A percentile compares a stretch with the other conserved stretches of the same genome.
These are phyloP conservation scores for Phytopythium cucurbitacearum DNA, from an alignment of 352 stramenopile species.

Conservation along the genomic window DNA sequence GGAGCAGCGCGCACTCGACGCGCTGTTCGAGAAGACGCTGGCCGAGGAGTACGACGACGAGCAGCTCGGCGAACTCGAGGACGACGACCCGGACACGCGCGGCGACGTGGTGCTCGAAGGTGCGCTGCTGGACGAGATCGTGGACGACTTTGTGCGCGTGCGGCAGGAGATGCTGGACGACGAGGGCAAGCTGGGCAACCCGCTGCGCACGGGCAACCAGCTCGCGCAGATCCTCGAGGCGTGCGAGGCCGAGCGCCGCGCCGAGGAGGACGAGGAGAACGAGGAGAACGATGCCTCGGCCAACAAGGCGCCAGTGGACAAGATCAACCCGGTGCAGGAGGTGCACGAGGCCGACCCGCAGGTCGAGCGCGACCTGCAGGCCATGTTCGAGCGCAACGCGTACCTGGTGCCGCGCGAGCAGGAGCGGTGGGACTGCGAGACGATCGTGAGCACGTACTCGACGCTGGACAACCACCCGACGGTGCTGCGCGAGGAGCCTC, in stretches of 20 bases:
- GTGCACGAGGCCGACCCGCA: constrained; percentile 22
- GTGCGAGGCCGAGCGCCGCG: constrained; percentile 49
- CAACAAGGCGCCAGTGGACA: constrained; percentile 7
- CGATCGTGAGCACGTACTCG: constrained; percentile 97
- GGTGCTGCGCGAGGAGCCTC: constrained; percentile 64
- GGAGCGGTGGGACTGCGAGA: constrained; percentile 96
- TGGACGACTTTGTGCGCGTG: constrained; percentile 68
- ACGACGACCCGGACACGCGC: constrained; percentile 68
- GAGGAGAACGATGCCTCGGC: constrained; percentile 34
- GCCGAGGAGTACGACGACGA: constrained; percentile 83
- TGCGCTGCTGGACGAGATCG: constrained; percentile 57
- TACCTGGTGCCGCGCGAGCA: constrained; percentile 60
- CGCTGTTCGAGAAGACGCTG: constrained; percentile 83
- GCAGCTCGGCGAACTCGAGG: constrained; percentile 70
- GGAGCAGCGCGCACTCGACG: constrained; percentile 82
- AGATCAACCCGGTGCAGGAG: constrained; percentile 8
- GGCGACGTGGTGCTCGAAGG: constrained; percentile 70
- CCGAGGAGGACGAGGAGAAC: constrained; percentile 57
- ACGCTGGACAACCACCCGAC: constrained; percentile 98
- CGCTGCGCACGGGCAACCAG: constrained; percentile 55
- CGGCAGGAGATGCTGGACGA: constrained; percentile 70
- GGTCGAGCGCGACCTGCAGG: constrained; percentile 29
- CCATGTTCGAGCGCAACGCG: constrained; percentile 52
- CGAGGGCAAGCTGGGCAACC: constrained; percentile 78
- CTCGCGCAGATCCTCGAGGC: constrained; percentile 74